phyloP scores from a whole-genome alignment of 192 early-diverging fungal species.

The Hyaloraphidium curvatum region DNA sequence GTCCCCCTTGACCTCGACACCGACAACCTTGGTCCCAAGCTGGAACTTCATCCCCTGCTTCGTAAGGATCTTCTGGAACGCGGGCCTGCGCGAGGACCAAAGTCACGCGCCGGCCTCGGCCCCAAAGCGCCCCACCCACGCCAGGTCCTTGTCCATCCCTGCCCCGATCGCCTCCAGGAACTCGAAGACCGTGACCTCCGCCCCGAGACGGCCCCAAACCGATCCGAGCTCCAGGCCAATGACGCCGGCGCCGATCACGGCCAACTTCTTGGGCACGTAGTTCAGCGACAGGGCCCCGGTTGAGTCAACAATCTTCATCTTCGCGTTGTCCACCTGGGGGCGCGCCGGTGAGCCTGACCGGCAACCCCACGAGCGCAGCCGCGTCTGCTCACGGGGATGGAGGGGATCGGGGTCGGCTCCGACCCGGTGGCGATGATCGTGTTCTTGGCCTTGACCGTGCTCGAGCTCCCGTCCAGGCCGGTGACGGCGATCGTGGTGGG shows the following conservation, averaged over 20 bases:
- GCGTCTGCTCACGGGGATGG: no score
- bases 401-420: constrained; percentile 79
- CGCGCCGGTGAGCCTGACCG: no score
- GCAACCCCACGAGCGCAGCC: no score
- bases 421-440: constrained; percentile 97
- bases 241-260: constrained; percentile 97
- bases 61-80: constrained; percentile 72
- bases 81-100: constrained; percentile 29
- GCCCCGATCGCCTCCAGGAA: constrained; percentile 82
- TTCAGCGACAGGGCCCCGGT: constrained; percentile 88
- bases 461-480: constrained; percentile 52
- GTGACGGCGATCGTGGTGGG: constrained; percentile 66
- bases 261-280: constrained; percentile 92
- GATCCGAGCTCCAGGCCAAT: constrained; percentile 98
- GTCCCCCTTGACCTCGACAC: constrained; percentile 61
- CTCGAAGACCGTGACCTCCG: constrained; percentile 90
- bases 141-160: constrained; percentile 90
- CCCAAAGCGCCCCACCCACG: constrained; percentile 25
- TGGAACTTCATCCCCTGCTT: constrained; percentile 99
- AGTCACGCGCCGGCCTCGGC: not conserved
- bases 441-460: constrained; percentile 74
- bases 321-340: constrained; percentile 19
- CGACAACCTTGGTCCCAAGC: constrained; percentile 87
- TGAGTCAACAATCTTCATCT: constrained; percentile 91
- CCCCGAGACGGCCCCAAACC: constrained; percentile 88